Evolutionary conservation across 2,329 filamentous ascomycete species (phyloP).

Genomic region (Zasmidium cellare): DNA sequence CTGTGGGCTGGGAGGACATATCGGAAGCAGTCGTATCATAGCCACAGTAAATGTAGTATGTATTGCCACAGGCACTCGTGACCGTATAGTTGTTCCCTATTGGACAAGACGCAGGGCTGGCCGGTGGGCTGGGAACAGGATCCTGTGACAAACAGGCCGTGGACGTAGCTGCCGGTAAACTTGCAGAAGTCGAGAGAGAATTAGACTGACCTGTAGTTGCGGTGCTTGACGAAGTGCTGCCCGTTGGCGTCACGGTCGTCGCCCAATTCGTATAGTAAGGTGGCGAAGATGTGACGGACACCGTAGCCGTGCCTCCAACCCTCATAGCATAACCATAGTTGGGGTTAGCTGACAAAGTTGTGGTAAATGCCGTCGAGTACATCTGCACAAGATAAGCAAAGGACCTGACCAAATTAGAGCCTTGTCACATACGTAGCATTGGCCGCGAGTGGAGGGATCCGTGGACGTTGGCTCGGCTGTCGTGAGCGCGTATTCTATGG

Average conservation of each 20-base stretch:
- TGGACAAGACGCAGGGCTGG: neutral
- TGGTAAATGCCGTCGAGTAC: too few relatives aligned
- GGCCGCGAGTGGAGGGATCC: too few relatives aligned
- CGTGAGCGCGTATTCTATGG: neutral
- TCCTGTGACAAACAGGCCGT: neutral
- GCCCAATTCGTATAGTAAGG: too few relatives aligned
- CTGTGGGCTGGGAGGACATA: neutral
- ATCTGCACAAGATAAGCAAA: too few relatives aligned
- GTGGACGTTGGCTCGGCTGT: too few relatives aligned
- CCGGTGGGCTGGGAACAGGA: neutral
- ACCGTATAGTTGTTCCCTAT: neutral
- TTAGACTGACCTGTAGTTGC: neutral
- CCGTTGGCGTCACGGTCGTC: neutral
- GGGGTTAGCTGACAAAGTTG: too few relatives aligned
- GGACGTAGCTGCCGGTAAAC: neutral
- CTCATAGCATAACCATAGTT: too few relatives aligned
- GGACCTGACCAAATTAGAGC: too few relatives aligned
- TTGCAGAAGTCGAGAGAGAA: neutral
- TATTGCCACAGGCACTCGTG: neutral
- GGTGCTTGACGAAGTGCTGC: too few relatives aligned
- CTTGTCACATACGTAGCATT: too few relatives aligned
- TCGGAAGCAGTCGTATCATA: neutral
- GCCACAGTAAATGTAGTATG: neutral
- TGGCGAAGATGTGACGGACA: too few relatives aligned
- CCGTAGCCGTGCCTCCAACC: too few relatives aligned